These are phyloP conservation scores for Panaeolus papilionaceus DNA, from an alignment of 768 basidiomycete genomes.

Conservation along the genomic window DNA sequence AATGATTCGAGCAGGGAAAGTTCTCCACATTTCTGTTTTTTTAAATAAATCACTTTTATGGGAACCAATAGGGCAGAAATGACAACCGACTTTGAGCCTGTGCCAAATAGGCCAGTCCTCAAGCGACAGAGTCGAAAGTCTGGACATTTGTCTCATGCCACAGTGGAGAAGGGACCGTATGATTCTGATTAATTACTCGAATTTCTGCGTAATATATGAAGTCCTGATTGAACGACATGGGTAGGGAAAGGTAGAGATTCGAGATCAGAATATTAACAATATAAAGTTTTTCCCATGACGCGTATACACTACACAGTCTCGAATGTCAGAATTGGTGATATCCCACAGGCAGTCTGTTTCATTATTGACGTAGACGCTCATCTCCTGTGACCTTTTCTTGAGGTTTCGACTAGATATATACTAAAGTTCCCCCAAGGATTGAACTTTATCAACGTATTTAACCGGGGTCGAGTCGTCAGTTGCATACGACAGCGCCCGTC, in stretches of 20 bases:
- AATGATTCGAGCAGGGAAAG: neutral
- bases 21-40: neutral
- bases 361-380: conserved; percentile 12
- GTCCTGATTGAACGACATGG: neutral
- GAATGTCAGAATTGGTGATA: neutral
- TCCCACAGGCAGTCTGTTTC: neutral
- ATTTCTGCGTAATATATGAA: neutral
- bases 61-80: conserved; percentile 6
- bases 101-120: neutral
- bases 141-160: neutral
- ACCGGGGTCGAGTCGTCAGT: neutral
- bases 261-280: neutral
- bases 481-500: neutral
- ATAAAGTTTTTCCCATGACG: conserved; percentile 10
- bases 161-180: neutral
- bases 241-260: neutral
- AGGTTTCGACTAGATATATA: neutral
- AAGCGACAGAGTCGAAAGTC: neutral
- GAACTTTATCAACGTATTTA: neutral
- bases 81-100: neutral
- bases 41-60: neutral
- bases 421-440: neutral
- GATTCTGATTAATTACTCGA: neutral
- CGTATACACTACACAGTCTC: neutral
- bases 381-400: neutral